Base-by-base conservation (phyloP, 768 basidiomycete species). In the Pisolithus orientalis region DNA sequence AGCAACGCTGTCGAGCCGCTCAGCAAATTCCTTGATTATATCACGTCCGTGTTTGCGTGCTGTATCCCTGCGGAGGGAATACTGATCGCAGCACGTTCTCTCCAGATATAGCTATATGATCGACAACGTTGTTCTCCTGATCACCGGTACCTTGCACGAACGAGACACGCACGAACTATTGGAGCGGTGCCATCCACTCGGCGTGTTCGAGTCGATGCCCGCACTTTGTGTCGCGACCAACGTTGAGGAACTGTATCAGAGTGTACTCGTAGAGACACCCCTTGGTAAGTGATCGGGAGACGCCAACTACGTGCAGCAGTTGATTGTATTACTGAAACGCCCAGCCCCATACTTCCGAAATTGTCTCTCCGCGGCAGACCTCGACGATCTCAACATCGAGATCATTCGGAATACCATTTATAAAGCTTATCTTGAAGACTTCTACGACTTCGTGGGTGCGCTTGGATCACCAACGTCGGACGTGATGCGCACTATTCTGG, bases 331-430 rank as follows among this genome's bases (percentile, higher is more conserved):
- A 32, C 25, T 37, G 42, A 5, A 11, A 34, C 34, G 31, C 34
- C 6, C 49, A 80, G 96, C 96, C 2, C 92, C 93, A 7, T 99
- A 98, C 75, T 99, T 99, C 80, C 86, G 90, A 25, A 88, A 92
- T 61, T 97, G 94, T 66, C 79, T 98, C 25, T 88, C 94, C 34
- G 95, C 96, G 16, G 83, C 89, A 42, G 96, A 99, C 67, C 82
- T 99, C 44, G 96, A 99, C 66, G 96, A 97, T 67, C 84, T 98
- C 53, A 97, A 99, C 75, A 98, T 99, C 64, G 96, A 99, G 75
- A 96, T 99, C 72, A 94, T 99, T 71, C 91, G 96, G 42, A 98
- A 98, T 73, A 94, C 95, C 1, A 87, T 99, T 34, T 98, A 98
- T 80, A 97, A 96, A 69, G 87, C 94, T 16, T 99, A 99, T 72